phyloP scores from a whole-genome alignment of 192 early-diverging fungal species.

The Ambispora gerdemannii region DNA sequence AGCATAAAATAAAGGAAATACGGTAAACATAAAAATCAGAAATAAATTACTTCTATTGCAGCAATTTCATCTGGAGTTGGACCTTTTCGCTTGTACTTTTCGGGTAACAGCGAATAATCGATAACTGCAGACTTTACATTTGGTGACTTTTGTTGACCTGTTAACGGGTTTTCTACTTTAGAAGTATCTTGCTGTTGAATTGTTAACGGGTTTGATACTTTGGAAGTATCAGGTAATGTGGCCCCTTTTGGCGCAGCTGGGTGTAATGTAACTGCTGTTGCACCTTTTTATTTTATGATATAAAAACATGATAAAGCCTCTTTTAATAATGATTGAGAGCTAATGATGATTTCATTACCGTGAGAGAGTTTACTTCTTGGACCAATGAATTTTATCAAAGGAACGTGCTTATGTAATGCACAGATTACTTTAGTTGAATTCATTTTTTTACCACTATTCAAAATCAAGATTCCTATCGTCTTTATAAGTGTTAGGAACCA shows the following conservation, averaged over 20 bases:
- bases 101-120: slow-evolving; percentile 5
- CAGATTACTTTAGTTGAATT: not conserved
- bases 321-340: no score
- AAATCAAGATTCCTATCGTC: no score
- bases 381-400: not conserved
- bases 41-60: not conserved
- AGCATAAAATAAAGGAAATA: not conserved
- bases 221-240: not conserved
- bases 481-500: no score
- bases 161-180: not conserved
- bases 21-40: not conserved
- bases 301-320: no score
- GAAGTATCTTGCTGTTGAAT: no score
- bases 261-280: not conserved
- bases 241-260: not conserved
- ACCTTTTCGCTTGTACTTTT: slow-evolving; percentile 15
- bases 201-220: not conserved
- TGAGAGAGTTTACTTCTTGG: not conserved
- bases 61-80: slow-evolving; percentile 5
- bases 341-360: no score
- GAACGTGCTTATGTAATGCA: not conserved
- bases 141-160: not conserved
- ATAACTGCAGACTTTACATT: no score
- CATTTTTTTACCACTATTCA: no score
- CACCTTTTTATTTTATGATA: not conserved